Base-by-base conservation (phyloP, 805 yeast genomes). In the Saccharomycopsis oosterbeekiorum region DNA sequence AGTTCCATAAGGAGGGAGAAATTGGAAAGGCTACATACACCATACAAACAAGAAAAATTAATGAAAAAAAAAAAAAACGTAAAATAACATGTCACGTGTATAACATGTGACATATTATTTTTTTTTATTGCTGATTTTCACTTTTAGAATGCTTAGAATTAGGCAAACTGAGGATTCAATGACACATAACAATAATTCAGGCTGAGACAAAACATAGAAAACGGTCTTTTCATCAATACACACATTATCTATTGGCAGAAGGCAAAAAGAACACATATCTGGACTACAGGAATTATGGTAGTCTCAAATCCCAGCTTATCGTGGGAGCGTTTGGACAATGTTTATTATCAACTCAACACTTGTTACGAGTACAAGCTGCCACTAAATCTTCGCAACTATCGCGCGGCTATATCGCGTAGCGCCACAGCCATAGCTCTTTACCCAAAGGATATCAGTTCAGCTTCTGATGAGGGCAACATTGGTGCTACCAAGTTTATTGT, bases 241-340 rank as follows among this genome's bases (percentile, higher is more conserved):
- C 34, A 29, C 34, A 29, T 29, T 29, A 29, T 29, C 6, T 3
- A 29, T 29, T 4, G 34, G 34, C 41, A 37, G 15, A 37, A 37
- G 15, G 9, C 15, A 37, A 10, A 2, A 5, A 37, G 15, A 37
- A 37, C 12, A 37, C 12, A 14, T 37, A 37, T 42, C 1, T 4
- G 8, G 17, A 2, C 21, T 42, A 11, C 2, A 4, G 24, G 24
- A 17, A 42, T 17, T 9, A 61, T 61, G 64, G 64, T 59, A 39
- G 37, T 56, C 3, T 17, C 64, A 2, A 61, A 61, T 21, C 64
- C 64, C 15, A 61, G 64, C 42, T 42, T 61, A 50, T 55, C 59
- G 2, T 91, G 97, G 97, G 96, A 90, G 70, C 80, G 85, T 65
- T 78, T 91, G 19, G 84, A 82, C 59, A 83, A 84, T 70, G 86